Percentiles rank a stretch among this genome's conserved stretches.
Evolutionary conservation across 192 early-diverging fungal genomes (phyloP).

Genomic region (Helicostylum pulchrum): DNA sequence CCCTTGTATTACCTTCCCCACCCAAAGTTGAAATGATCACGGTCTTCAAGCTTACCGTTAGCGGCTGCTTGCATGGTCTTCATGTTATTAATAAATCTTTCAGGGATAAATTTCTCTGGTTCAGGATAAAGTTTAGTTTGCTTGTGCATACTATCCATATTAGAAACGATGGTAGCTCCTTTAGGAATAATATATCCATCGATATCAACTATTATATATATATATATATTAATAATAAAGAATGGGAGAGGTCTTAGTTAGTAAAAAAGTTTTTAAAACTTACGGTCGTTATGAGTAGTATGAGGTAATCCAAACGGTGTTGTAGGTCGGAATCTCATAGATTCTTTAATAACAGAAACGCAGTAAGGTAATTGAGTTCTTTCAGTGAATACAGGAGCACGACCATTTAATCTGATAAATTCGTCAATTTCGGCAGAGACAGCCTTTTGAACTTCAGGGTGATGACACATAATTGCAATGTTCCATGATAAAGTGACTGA

Average conservation of each 20-base stretch:
- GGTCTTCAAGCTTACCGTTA: not conserved
- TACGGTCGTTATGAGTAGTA: not conserved
- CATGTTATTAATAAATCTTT: not conserved
- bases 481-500: not conserved
- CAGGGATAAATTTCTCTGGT: not conserved
- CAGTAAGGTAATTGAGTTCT: not conserved
- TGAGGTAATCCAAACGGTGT: not conserved
- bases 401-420: not conserved
- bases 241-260: not conserved
- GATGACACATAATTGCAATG: not conserved
- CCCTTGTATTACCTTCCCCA: not conserved
- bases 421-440: not conserved
- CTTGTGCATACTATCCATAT: slow-evolving; percentile 7
- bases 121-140: not conserved
- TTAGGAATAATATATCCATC: slow-evolving; percentile 1
- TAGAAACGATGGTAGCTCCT: not conserved
- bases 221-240: not conserved
- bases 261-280: not conserved
- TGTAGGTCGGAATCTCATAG: not conserved
- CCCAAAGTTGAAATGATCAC: slow-evolving; percentile 1
- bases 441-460: not conserved
- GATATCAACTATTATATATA: not conserved
- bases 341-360: not conserved
- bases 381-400: not conserved
- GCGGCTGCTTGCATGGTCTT: not conserved